phyloP scores from a whole-genome alignment of 2,329 filamentous ascomycete genomes.

The Exophiala viscosa region DNA sequence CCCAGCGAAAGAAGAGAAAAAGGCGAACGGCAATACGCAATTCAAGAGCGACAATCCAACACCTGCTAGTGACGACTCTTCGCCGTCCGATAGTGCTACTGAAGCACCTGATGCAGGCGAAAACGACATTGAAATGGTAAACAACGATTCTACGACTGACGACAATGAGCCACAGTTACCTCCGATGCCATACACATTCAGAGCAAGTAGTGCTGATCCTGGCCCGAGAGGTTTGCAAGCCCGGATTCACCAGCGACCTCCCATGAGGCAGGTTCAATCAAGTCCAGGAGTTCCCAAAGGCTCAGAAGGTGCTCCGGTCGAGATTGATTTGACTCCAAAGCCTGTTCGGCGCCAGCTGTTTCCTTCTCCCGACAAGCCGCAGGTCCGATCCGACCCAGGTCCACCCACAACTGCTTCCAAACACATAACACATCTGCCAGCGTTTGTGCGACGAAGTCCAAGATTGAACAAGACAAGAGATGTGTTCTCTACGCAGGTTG shows the following conservation, averaged over 20 bases:
- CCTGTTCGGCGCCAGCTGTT: slow-evolving; percentile 47
- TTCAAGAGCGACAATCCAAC: slow-evolving; percentile 34
- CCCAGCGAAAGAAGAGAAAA: slow-evolving; percentile 31
- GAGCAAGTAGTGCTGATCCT: slow-evolving; percentile 49
- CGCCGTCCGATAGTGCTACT: slow-evolving; percentile 26
- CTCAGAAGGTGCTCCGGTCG: slow-evolving; percentile 39
- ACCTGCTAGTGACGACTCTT: slow-evolving; percentile 38
- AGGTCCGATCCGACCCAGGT: slow-evolving; percentile 15
- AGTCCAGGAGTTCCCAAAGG: slow-evolving; percentile 54
- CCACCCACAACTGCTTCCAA: not conserved
- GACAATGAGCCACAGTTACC: slow-evolving; percentile 35
- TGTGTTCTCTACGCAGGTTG: slow-evolving; percentile 25
- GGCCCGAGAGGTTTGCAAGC: slow-evolving; percentile 15
- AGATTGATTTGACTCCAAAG: slow-evolving; percentile 55
- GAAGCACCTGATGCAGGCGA: slow-evolving; percentile 22
- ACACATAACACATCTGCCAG: slow-evolving; percentile 14
- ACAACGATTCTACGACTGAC: slow-evolving; percentile 33
- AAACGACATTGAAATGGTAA: slow-evolving; percentile 26
- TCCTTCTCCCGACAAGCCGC: slow-evolving; percentile 31
- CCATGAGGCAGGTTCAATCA: slow-evolving; percentile 57
- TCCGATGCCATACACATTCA: slow-evolving; percentile 38
- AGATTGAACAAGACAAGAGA: slow-evolving; percentile 29
- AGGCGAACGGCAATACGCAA: slow-evolving; percentile 33
- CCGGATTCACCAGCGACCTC: slow-evolving; percentile 6
- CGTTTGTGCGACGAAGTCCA: slow-evolving; percentile 28